A percentile compares a stretch with the other conserved stretches of the same genome.
Conservation (phyloP, 371 early-diverging fungal genomes). For the Actinomucor elegans region DNA sequence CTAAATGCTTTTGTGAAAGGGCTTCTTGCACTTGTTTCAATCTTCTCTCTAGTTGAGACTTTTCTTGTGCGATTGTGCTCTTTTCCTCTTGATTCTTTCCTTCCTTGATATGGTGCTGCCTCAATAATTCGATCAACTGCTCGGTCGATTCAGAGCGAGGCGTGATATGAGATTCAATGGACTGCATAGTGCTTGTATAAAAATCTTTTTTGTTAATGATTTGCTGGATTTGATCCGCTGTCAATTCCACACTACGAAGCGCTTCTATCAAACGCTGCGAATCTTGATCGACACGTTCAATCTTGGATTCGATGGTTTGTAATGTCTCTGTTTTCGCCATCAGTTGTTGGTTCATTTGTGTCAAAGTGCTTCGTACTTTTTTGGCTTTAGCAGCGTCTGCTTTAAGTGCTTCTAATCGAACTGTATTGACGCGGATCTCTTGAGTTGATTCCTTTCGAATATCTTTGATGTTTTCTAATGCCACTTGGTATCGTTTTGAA, state of each 20-base stretch:
- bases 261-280: conserved; percentile 18
- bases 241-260: conserved; percentile 34
- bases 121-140: conserved; percentile 49
- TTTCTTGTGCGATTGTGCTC: neutral
- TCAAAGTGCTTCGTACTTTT: conserved; percentile 43
- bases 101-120: conserved; percentile 9
- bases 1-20: conserved; percentile 17
- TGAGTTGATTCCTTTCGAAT: conserved; percentile 72
- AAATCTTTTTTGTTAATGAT: conserved; percentile 39
- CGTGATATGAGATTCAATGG: conserved; percentile 47
- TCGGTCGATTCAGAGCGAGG: conserved; percentile 54
- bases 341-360: conserved; percentile 33
- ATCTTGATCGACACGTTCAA: conserved; percentile 46
- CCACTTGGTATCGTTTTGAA: conserved; percentile 92
- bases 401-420: conserved; percentile 67
- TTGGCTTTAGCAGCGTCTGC: conserved; percentile 76
- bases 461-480: conserved; percentile 81
- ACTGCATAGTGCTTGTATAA: conserved; percentile 37
- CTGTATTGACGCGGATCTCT: conserved; percentile 68
- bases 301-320: conserved; percentile 26
- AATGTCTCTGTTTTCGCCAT: conserved; percentile 14
- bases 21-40: conserved; percentile 17
- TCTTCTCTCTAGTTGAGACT: conserved; percentile 4
- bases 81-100: conserved; percentile 1
- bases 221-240: conserved; percentile 38